phyloP scores from a whole-genome alignment of 2,329 filamentous ascomycete species.

The Dactylonectria macrodidyma region DNA sequence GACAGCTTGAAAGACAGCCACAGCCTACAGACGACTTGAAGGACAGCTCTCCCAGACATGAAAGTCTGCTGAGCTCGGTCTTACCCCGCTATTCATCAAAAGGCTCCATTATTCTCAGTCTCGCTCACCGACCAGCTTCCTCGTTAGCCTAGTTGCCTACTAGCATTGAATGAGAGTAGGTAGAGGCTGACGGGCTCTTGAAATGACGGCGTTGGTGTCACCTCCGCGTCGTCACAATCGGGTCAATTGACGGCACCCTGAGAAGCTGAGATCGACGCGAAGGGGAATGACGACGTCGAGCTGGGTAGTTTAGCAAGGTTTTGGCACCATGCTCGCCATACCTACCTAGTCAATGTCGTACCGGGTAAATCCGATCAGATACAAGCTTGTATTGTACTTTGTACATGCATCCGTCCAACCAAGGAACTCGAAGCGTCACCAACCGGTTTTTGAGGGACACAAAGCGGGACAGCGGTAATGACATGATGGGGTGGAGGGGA shows the following conservation, averaged over 20 bases:
- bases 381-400: too few relatives aligned
- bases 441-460: slow-evolving; percentile 3
- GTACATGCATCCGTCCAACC: not conserved
- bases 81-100: slow-evolving; percentile 32
- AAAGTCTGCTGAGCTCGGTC: not conserved
- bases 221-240: slow-evolving; percentile 23
- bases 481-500: not conserved
- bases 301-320: not conserved
- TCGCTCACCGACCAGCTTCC: not conserved
- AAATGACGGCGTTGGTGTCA: slow-evolving; percentile 15
- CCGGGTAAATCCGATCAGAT: slow-evolving; percentile 7
- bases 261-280: slow-evolving; percentile 21
- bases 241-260: slow-evolving; percentile 30
- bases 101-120: not conserved
- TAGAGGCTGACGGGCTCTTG: not conserved
- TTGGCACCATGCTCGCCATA: too few relatives aligned
- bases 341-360: not conserved
- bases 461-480: not conserved
- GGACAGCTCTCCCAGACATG: not conserved
- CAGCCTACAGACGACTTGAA: not conserved
- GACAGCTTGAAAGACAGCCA: not conserved
- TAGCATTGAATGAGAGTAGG: not conserved
- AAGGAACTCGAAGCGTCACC: not conserved
- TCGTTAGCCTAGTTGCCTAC: too few relatives aligned
- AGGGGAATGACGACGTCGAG: slow-evolving; percentile 7